Percentiles rank a stretch among this genome's conserved stretches.
Evolutionary conservation across 2,329 filamentous ascomycete species (phyloP).

Genomic region (Coleophoma cylindrospora): DNA sequence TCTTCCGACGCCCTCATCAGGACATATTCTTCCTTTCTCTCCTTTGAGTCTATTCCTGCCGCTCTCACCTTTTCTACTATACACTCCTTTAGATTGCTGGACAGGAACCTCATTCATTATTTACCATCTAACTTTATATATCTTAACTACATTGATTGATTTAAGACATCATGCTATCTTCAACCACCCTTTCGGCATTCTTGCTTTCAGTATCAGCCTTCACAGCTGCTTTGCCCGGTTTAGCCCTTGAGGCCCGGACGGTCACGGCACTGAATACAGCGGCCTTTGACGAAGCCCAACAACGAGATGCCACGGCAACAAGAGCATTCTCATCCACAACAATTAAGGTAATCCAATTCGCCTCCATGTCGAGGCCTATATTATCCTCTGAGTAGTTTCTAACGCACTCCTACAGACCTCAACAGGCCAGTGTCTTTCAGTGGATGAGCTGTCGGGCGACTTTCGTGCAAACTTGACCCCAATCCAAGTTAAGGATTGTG

Average conservation of each 20-base stretch:
- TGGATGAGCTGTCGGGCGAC: slow-evolving; percentile 38
- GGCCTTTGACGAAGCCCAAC: slow-evolving; percentile 37
- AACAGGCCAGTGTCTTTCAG: slow-evolving; percentile 35
- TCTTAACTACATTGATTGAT: too few relatives aligned
- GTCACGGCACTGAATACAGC: slow-evolving; percentile 31
- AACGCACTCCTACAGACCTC: slow-evolving; percentile 26
- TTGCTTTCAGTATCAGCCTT: slow-evolving; percentile 14
- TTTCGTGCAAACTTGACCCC: slow-evolving; percentile 39
- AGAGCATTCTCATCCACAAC: slow-evolving; percentile 32
- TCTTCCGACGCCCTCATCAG: too few relatives aligned
- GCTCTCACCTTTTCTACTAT: too few relatives aligned
- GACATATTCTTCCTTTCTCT: too few relatives aligned
- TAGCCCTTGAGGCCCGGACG: slow-evolving; percentile 13
- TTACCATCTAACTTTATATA: too few relatives aligned
- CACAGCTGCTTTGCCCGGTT: slow-evolving; percentile 16
- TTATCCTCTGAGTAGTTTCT: background rate
- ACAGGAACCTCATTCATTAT: too few relatives aligned
- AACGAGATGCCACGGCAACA: slow-evolving; percentile 35
- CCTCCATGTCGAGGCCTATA: slow-evolving; percentile 3
- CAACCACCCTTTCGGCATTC: slow-evolving; percentile 9
- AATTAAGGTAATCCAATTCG: slow-evolving; percentile 30
- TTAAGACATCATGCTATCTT: too few relatives aligned
- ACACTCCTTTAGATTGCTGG: too few relatives aligned
- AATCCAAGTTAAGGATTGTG: slow-evolving; percentile 35
- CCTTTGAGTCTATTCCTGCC: too few relatives aligned